Conservation (phyloP, 768 basidiomycete species). For the Astraeus odoratus region DNA sequence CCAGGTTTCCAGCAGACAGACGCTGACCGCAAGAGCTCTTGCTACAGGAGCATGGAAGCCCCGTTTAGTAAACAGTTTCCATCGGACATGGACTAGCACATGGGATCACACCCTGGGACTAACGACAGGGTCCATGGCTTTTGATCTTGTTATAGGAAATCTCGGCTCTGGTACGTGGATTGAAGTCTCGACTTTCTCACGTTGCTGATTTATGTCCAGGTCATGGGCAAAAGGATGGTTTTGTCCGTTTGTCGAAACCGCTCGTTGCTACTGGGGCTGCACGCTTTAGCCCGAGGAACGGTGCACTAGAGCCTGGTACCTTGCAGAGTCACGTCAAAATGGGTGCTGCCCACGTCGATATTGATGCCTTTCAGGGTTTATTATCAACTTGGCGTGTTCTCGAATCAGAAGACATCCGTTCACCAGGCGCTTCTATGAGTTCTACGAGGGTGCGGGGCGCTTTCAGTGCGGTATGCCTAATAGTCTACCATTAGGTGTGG, state of each 20-base stretch:
- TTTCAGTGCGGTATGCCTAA: slow-evolving; percentile 17
- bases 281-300: slow-evolving; percentile 52
- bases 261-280: slow-evolving; percentile 42
- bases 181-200: neutral
- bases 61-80: slow-evolving; percentile 51
- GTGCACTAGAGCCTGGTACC: slow-evolving; percentile 47
- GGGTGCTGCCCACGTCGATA: slow-evolving; percentile 40
- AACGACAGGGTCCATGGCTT: slow-evolving; percentile 48
- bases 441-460: slow-evolving; percentile 20
- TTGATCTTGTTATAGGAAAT: slow-evolving; percentile 46
- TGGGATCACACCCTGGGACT: slow-evolving; percentile 66
- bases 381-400: slow-evolving; percentile 8
- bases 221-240: slow-evolving; percentile 24
- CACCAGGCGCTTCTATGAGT: slow-evolving; percentile 2
- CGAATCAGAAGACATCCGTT: slow-evolving; percentile 2
- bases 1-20: slow-evolving; percentile 9
- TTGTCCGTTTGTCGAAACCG: slow-evolving; percentile 41
- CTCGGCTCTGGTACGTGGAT: slow-evolving; percentile 30
- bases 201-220: slow-evolving; percentile 7
- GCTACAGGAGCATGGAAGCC: slow-evolving; percentile 58
- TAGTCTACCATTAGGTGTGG: neutral
- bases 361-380: slow-evolving; percentile 31
- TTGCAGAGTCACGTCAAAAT: slow-evolving; percentile 39
- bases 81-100: slow-evolving; percentile 59
- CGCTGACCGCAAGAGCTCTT: slow-evolving; percentile 30